Conservation (phyloP, 2,329 filamentous ascomycete genomes). For the Colletotrichum sp. region DNA sequence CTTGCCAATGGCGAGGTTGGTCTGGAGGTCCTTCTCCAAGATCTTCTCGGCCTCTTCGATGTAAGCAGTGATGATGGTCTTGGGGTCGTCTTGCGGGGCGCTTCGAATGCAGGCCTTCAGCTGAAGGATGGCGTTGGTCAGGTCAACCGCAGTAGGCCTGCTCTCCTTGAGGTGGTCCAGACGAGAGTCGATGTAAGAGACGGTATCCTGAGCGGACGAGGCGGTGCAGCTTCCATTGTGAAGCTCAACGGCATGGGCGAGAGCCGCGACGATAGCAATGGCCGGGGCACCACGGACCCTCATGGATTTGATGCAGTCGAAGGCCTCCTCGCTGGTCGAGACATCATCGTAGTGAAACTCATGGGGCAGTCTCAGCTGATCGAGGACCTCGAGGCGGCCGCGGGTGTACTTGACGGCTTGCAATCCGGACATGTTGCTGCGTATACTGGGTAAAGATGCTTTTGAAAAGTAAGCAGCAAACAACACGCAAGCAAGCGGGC, state of each 20-base stretch:
- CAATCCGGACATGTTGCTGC: slow-evolving; percentile 57
- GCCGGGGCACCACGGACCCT: slow-evolving; percentile 82
- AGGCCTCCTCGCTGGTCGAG: slow-evolving; percentile 74
- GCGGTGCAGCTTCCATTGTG: slow-evolving; percentile 59
- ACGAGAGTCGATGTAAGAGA: slow-evolving; percentile 75
- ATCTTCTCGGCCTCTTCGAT: slow-evolving; percentile 85
- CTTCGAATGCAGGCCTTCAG: slow-evolving; percentile 70
- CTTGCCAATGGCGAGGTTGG: slow-evolving; percentile 85
- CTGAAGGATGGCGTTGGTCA: slow-evolving; percentile 86
- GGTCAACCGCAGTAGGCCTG: slow-evolving; percentile 91
- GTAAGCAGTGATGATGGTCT: slow-evolving; percentile 71
- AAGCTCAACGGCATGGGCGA: slow-evolving; percentile 87
- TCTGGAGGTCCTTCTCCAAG: slow-evolving; percentile 82
- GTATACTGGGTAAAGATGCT: background rate
- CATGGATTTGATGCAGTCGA: slow-evolving; percentile 85
- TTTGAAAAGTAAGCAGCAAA: background rate
- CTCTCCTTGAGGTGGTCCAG: slow-evolving; percentile 88
- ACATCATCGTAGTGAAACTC: slow-evolving; percentile 80
- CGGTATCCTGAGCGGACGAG: slow-evolving; percentile 57
- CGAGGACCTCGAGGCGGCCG: slow-evolving; percentile 77
- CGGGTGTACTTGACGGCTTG: slow-evolving; percentile 80
- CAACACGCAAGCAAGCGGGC: slow-evolving; percentile 20
- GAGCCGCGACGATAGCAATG: slow-evolving; percentile 95
- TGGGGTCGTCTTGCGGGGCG: slow-evolving; percentile 35
- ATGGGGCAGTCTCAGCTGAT: slow-evolving; percentile 84